Percentiles rank a stretch among this genome's conserved stretches.
These are phyloP conservation scores for Lactarius deliciosus DNA, from an alignment of 768 basidiomycete genomes.

Conservation along the genomic window DNA sequence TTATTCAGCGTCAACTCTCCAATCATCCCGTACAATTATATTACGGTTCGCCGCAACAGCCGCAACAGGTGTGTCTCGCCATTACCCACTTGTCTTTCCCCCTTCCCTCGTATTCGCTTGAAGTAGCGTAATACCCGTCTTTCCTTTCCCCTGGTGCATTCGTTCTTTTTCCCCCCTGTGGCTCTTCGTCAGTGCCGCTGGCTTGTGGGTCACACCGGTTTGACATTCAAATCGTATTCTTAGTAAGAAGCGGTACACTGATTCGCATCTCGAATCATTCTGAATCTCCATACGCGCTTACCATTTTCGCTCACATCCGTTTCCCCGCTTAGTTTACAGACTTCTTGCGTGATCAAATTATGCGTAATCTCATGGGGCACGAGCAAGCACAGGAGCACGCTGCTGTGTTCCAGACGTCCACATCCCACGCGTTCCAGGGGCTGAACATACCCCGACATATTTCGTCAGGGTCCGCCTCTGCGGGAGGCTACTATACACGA, in stretches of 20 bases:
- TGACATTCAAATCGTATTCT: constrained; percentile 23
- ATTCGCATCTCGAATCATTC: neutral
- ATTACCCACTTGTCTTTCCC: neutral
- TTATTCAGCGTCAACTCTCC: no score
- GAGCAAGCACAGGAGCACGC: constrained; percentile 20
- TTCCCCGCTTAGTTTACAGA: neutral
- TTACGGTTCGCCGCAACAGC: constrained; percentile 4
- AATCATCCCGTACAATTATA: no score
- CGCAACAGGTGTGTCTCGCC: constrained; percentile 19
- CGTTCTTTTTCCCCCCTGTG: neutral
- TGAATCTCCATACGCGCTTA: neutral
- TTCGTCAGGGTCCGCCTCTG: constrained; percentile 1
- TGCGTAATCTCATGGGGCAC: constrained; percentile 2
- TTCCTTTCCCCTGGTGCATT: neutral
- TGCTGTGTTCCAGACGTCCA: constrained; percentile 1
- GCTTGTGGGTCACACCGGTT: constrained; percentile 19
- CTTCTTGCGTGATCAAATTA: neutral
- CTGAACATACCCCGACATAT: constrained; percentile 14
- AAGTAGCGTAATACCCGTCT: neutral
- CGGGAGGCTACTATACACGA: constrained; percentile 7
- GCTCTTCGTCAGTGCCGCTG: constrained; percentile 17
- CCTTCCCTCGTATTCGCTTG: constrained; percentile 1
- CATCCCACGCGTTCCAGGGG: constrained; percentile 11
- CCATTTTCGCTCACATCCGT: neutral
- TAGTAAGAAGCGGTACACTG: constrained; percentile 15